phyloP scores from a whole-genome alignment of 768 basidiomycete genomes.

The Agaricus subrufescens region DNA sequence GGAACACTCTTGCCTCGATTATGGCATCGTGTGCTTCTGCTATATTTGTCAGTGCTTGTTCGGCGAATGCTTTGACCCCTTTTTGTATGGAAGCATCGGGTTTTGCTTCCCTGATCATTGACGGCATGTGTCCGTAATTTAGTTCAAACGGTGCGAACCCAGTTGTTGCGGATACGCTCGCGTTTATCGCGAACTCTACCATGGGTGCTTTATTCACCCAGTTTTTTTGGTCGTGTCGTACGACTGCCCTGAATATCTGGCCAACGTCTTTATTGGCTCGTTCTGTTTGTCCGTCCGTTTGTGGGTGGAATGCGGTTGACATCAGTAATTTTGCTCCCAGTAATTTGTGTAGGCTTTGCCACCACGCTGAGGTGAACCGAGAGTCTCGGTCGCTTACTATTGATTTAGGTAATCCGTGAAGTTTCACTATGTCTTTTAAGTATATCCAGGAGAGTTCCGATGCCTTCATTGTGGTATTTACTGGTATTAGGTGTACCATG shows the following conservation, averaged over 20 bases:
- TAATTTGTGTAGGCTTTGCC: conserved; percentile 20
- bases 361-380: conserved; percentile 32
- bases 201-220: conserved; percentile 26
- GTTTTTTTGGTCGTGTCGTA: conserved; percentile 24
- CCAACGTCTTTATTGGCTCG: conserved; percentile 21
- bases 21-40: conserved; percentile 29
- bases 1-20: conserved; percentile 22
- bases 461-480: conserved; percentile 18
- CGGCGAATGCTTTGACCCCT: conserved; percentile 21
- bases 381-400: conserved; percentile 29
- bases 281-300: conserved; percentile 31
- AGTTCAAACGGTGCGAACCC: conserved; percentile 29
- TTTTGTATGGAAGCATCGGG: background rate
- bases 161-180: conserved; percentile 21
- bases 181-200: conserved; percentile 32
- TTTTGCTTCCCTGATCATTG: conserved; percentile 10
- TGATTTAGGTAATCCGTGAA: conserved; percentile 24
- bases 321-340: conserved; percentile 26
- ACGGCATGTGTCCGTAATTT: conserved; percentile 21
- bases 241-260: conserved; percentile 23
- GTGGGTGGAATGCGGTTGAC: conserved; percentile 36
- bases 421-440: conserved; percentile 19
- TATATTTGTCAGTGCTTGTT: conserved; percentile 19
- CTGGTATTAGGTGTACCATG: conserved; percentile 29
- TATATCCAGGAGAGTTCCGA: conserved; percentile 26